These are phyloP conservation scores for Mrakia frigida DNA, from an alignment of 768 basidiomycete species.

Conservation along the genomic window DNA sequence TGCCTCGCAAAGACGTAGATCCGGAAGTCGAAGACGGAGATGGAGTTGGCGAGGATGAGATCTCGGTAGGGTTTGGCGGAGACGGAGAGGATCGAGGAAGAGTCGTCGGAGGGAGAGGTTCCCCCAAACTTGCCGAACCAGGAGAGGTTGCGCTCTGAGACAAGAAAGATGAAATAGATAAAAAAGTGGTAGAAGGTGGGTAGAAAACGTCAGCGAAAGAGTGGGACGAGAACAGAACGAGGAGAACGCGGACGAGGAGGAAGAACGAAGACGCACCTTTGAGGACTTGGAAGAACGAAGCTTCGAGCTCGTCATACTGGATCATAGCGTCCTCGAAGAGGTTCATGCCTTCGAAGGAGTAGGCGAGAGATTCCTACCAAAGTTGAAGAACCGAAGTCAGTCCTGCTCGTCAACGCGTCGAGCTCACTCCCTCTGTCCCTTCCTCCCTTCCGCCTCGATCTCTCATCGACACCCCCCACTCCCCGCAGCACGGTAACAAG, in stretches of 20 bases:
- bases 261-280: slow-evolving; percentile 39
- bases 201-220: background rate
- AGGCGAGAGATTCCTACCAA: slow-evolving; percentile 81
- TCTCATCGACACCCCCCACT: no score
- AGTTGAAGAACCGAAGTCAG: background rate
- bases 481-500: background rate
- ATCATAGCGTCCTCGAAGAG: slow-evolving; percentile 81
- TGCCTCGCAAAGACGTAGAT: slow-evolving; percentile 84
- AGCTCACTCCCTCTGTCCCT: background rate
- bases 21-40: slow-evolving; percentile 90
- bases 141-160: slow-evolving; percentile 73
- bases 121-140: slow-evolving; percentile 88
- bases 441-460: no score
- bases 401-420: background rate
- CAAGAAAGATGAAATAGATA: no score
- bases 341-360: slow-evolving; percentile 83
- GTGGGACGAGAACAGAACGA: background rate
- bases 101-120: slow-evolving; percentile 63
- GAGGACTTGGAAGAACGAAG: slow-evolving; percentile 57
- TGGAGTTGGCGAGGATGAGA: slow-evolving; percentile 79
- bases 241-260: background rate
- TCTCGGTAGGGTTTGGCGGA: slow-evolving; percentile 81
- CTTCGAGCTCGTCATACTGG: slow-evolving; percentile 88
- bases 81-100: slow-evolving; percentile 68
- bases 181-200: no score